Evolutionary conservation across 257 asterid genomes (phyloP).

Genomic region (Nicotiana obtusifolia): DNA sequence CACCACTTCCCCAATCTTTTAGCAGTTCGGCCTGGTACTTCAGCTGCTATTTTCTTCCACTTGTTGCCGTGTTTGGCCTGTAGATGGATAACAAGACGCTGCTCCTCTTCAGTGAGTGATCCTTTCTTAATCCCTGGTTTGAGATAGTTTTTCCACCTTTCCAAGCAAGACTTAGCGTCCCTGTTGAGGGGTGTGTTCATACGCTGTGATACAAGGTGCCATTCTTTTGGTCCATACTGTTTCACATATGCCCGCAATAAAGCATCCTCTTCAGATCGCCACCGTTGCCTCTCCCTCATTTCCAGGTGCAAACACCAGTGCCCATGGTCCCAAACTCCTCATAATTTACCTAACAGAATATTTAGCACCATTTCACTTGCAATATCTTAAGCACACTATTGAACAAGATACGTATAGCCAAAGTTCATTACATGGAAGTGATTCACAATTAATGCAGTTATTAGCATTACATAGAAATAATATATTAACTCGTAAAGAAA

Average conservation of each 20-base stretch:
- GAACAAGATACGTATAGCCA: not conserved
- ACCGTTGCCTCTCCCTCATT: conserved; percentile 75
- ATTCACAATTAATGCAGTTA: not conserved
- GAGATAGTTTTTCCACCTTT: conserved; percentile 71
- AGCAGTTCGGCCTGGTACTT: conserved; percentile 67
- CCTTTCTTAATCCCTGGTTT: conserved; percentile 71
- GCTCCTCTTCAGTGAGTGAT: conserved; percentile 53
- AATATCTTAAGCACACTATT: not conserved
- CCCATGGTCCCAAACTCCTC: conserved; percentile 47
- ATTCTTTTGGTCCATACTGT: conserved; percentile 61
- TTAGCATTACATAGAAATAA: not conserved
- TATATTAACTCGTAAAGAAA: not conserved
- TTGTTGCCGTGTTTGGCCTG: conserved; percentile 54
- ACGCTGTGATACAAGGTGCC: conserved; percentile 60
- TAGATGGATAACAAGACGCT: conserved; percentile 51
- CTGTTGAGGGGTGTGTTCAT: conserved; percentile 49
- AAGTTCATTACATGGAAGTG: not conserved
- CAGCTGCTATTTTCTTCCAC: conserved; percentile 73
- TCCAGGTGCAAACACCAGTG: conserved; percentile 30
- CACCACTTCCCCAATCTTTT: conserved; percentile 74
- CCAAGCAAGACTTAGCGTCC: conserved; percentile 66
- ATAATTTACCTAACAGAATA: conserved; percentile 21
- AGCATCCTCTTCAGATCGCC: conserved; percentile 78
- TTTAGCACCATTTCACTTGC: not conserved
- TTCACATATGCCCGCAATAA: conserved; percentile 49